phyloP scores from a whole-genome alignment of 805 yeast species.

The Candida pseudofarinosa region DNA sequence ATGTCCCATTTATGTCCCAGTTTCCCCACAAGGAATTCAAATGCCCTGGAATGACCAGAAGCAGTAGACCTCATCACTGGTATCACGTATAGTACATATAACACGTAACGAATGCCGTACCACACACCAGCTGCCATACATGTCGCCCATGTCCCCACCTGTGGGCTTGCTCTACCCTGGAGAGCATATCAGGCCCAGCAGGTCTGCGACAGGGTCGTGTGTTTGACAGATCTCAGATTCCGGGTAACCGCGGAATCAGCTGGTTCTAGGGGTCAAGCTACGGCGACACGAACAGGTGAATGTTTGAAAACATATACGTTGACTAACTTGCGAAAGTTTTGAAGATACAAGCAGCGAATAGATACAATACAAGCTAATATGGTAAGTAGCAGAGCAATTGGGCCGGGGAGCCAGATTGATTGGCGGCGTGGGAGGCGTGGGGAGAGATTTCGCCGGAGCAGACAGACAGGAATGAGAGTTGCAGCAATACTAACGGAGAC shows the following conservation, averaged over 20 bases:
- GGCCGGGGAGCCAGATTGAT: not conserved
- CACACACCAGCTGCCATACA: no score
- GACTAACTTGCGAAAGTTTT: not conserved
- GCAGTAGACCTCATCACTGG: no score
- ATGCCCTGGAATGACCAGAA: no score
- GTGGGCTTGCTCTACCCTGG: no score
- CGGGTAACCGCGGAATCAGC: not conserved
- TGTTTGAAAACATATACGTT: not conserved
- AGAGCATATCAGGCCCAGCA: no score
- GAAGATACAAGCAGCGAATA: not conserved
- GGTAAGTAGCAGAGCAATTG: constrained; percentile 5
- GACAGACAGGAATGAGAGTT: not conserved
- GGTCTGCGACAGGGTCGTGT: no score
- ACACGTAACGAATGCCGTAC: no score
- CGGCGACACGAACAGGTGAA: not conserved
- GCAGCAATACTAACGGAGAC: constrained; percentile 12
- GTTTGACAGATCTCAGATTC: not conserved
- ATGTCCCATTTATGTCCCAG: no score
- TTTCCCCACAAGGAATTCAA: no score
- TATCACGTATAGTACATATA: no score
- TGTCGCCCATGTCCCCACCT: no score
- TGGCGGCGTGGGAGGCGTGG: not conserved
- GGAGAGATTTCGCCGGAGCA: not conserved
- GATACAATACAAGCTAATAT: constrained; percentile 4
- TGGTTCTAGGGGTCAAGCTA: not conserved